These are phyloP conservation scores for Poronia punctata DNA, from an alignment of 495 filamentous ascomycete species.

Conservation along the genomic window DNA sequence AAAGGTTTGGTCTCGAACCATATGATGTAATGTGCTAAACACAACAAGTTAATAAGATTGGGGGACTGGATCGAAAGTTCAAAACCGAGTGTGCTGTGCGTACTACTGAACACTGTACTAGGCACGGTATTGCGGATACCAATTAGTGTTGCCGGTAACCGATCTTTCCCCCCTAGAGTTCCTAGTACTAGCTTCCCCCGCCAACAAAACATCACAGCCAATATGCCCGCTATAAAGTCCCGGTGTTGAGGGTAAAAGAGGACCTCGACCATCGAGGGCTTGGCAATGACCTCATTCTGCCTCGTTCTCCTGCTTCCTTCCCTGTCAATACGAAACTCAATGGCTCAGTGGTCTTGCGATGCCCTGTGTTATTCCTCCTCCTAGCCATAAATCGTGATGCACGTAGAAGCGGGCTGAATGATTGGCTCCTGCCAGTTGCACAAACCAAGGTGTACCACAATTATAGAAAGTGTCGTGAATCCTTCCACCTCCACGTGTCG, in stretches of 20 bases:
- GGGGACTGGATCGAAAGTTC: too few species aligned
- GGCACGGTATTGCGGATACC: too few species aligned
- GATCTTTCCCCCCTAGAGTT: not conserved
- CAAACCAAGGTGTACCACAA: too few species aligned
- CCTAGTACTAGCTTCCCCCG: not conserved
- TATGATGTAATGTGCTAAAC: too few species aligned
- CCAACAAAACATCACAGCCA: not conserved
- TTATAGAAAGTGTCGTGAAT: too few species aligned
- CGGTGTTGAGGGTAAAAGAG: not conserved
- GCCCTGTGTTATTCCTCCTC: not conserved
- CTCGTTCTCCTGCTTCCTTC: not conserved
- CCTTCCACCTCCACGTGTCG: slow-evolving; percentile 1
- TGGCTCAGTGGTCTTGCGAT: not conserved
- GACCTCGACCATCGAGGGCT: not conserved
- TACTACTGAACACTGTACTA: too few species aligned
- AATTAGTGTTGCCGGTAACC: slow-evolving; percentile 6
- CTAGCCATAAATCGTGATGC: not conserved
- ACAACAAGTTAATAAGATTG: too few species aligned
- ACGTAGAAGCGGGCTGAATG: not conserved
- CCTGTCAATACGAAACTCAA: slow-evolving; percentile 1
- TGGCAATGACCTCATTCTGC: slow-evolving; percentile 4
- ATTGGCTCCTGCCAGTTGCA: not conserved
- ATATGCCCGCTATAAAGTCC: slow-evolving; percentile 1
- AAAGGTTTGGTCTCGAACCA: too few species aligned
- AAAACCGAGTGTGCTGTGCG: too few species aligned